phyloP scores from a whole-genome alignment of 371 early-diverging fungal genomes.

The Conidiobolus incongruus region DNA sequence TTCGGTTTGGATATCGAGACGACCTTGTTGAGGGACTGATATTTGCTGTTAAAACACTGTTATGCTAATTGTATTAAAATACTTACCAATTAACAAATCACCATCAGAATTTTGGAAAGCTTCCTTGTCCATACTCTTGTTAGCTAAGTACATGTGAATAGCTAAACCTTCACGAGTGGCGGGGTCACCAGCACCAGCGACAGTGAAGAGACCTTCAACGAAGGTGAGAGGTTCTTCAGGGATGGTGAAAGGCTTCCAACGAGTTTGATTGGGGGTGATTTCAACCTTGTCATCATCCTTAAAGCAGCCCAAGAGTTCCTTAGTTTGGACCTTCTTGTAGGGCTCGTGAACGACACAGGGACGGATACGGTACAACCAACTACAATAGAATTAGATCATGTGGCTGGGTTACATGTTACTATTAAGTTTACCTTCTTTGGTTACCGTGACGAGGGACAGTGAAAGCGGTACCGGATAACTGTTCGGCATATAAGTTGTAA shows the following conservation, averaged over 20 bases:
- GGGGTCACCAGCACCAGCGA: conserved; percentile 81
- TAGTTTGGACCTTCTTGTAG: conserved; percentile 17
- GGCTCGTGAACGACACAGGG: conserved; percentile 79
- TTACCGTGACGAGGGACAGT: conserved; percentile 71
- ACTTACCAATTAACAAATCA: conserved; percentile 67
- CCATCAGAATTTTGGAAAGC: conserved; percentile 85
- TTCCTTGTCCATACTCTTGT: conserved; percentile 41
- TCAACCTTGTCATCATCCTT: conserved; percentile 16
- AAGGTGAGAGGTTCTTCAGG: conserved; percentile 43
- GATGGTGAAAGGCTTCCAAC: conserved; percentile 82
- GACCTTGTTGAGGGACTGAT: conserved; percentile 77
- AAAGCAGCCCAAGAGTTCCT: conserved; percentile 24
- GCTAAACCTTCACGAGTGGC: conserved; percentile 54
- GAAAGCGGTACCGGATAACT: conserved; percentile 87
- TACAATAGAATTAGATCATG: conserved; percentile 6
- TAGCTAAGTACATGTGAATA: conserved; percentile 63
- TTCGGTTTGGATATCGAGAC: conserved; percentile 75
- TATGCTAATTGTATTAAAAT: background rate
- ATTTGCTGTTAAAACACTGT: background rate
- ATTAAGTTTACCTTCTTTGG: conserved; percentile 36
- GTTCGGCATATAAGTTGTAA: conserved; percentile 84
- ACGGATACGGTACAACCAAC: conserved; percentile 90
- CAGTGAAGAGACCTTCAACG: conserved; percentile 58
- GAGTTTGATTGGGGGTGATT: conserved; percentile 68
- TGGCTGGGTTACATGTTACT: background rate